phyloP scores from a whole-genome alignment of 208 protist genomes.

The Trypanosoma platydactyli region DNA sequence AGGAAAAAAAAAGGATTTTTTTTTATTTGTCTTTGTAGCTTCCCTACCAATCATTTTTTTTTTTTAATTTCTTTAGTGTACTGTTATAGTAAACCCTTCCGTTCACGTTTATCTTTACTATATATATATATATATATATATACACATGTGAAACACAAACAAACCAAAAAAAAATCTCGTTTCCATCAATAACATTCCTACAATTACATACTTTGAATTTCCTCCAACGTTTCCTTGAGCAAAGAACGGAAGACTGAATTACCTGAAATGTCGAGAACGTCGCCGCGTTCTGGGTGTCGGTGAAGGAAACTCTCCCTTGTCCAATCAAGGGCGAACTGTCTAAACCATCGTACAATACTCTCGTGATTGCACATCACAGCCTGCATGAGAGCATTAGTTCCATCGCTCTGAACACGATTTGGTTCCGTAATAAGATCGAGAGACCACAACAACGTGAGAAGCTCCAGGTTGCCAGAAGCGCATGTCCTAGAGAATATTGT shows the following conservation, averaged over 20 bases:
- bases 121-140: too few relatives aligned
- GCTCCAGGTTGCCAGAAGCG: slow-evolving; percentile 6
- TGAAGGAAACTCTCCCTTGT: slow-evolving; percentile 12
- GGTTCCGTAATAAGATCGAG: slow-evolving; percentile 10
- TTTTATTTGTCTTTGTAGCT: slow-evolving; percentile 3
- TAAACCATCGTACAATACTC: slow-evolving; percentile 25
- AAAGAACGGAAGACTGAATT: background rate
- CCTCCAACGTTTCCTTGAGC: slow-evolving; percentile 10
- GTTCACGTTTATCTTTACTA: too few relatives aligned
- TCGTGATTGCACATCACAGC: slow-evolving; percentile 16
- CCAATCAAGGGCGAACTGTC: background rate
- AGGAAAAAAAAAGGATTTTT: too few relatives aligned
- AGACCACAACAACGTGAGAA: slow-evolving; percentile 14
- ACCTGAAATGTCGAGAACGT: slow-evolving; percentile 13
- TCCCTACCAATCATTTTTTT: background rate
- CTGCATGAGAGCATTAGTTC: slow-evolving; percentile 28
- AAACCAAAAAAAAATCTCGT: too few relatives aligned
- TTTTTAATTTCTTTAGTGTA: slow-evolving; percentile 13
- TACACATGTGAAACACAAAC: too few relatives aligned
- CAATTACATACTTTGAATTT: background rate
- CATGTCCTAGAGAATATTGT: slow-evolving; percentile 30
- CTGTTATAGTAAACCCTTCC: too few relatives aligned
- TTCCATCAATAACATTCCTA: too few relatives aligned
- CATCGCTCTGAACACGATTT: slow-evolving; percentile 28
- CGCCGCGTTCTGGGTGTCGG: slow-evolving; percentile 16